phyloP scores from a whole-genome alignment of 1,284 basidiomycete genomes.

The Rhodotorula sp. region DNA sequence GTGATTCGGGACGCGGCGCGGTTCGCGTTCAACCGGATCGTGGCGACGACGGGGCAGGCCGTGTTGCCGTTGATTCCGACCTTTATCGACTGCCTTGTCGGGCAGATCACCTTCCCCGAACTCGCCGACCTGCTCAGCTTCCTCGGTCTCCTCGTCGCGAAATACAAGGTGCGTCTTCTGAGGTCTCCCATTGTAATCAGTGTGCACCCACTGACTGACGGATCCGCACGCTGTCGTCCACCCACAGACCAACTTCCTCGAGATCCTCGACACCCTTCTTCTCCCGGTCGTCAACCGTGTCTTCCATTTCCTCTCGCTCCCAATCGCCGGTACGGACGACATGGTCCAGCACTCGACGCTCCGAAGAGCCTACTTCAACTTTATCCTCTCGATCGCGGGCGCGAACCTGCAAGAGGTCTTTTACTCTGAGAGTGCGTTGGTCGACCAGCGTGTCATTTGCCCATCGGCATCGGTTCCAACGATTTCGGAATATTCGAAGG shows the following conservation, averaged over 20 bases:
- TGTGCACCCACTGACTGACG: background rate
- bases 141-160: constrained; percentile 84
- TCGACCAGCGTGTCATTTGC: background rate
- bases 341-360: constrained; percentile 77
- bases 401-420: constrained; percentile 81
- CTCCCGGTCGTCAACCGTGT: constrained; percentile 83
- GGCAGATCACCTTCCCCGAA: constrained; percentile 88
- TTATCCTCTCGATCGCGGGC: constrained; percentile 79
- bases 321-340: constrained; percentile 88
- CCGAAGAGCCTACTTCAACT: constrained; percentile 82
- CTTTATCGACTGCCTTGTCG: constrained; percentile 82
- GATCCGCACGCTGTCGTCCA: background rate
- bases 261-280: constrained; percentile 87
- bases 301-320: constrained; percentile 73
- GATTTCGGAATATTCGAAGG: background rate
- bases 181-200: no score
- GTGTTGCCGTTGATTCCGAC: constrained; percentile 68
- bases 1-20: constrained; percentile 91
- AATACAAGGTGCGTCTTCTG: constrained; percentile 64
- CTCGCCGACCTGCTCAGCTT: constrained; percentile 95
- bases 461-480: no score
- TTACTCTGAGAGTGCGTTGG: constrained; percentile 74
- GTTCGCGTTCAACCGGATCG: constrained; percentile 89
- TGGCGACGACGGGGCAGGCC: constrained; percentile 81
- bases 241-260: constrained; percentile 67